These are phyloP conservation scores for Thelephora terrestris DNA, from an alignment of 1,284 basidiomycete genomes.

Conservation along the genomic window DNA sequence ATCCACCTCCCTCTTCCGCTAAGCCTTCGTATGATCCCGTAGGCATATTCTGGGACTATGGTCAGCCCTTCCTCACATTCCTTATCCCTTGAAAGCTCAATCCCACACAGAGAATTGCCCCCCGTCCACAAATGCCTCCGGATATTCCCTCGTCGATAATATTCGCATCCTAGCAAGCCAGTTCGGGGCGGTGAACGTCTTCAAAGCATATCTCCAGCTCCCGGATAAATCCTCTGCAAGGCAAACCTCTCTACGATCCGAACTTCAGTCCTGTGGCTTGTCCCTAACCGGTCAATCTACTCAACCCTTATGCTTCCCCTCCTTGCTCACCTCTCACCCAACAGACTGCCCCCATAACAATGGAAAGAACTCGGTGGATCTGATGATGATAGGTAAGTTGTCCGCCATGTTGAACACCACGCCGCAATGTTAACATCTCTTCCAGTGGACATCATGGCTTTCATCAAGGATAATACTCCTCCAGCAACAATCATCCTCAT, in stretches of 20 bases:
- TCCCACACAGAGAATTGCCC: conserved; percentile 41
- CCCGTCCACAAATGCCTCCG: conserved; percentile 32
- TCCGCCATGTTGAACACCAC: background rate
- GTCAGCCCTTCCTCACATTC: conserved; percentile 24
- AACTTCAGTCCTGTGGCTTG: conserved; percentile 29
- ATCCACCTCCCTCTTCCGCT: background rate
- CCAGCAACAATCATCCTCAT: conserved; percentile 45
- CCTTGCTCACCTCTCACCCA: background rate
- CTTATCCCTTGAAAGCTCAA: background rate
- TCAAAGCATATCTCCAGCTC: conserved; percentile 44
- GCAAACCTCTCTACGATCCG: conserved; percentile 34
- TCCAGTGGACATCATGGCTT: conserved; percentile 49
- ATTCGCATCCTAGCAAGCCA: conserved; percentile 18
- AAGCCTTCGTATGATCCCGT: conserved; percentile 23
- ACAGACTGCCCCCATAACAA: conserved; percentile 33
- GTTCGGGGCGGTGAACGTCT: conserved; percentile 19
- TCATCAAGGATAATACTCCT: conserved; percentile 44
- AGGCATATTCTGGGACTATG: conserved; percentile 56
- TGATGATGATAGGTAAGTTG: conserved; percentile 28
- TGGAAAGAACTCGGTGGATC: conserved; percentile 31
- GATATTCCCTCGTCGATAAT: conserved; percentile 25
- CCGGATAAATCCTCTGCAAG: conserved; percentile 22
- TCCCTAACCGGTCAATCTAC: conserved; percentile 18
- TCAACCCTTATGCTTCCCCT: background rate
- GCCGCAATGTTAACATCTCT: background rate